Conservation (phyloP, 148 eudicot species). For the Chenopodium quinoa region DNA sequence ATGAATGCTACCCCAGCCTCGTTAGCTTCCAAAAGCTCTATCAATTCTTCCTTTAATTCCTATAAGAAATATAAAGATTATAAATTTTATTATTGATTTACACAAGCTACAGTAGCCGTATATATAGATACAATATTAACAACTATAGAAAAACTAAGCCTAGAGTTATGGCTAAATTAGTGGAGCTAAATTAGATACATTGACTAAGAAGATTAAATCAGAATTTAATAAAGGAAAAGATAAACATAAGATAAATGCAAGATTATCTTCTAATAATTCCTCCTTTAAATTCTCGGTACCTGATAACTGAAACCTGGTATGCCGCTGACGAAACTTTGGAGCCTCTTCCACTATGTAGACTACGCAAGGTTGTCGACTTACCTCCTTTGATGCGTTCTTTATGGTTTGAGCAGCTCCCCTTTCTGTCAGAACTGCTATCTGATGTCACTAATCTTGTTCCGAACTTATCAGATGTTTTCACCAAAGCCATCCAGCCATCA, state of each 20-base stretch:
- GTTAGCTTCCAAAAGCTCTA: conserved; percentile 43
- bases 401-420: conserved; percentile 12
- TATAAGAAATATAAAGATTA: neutral
- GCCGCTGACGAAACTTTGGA: conserved; percentile 23
- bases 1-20: conserved; percentile 49
- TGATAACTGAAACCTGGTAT: conserved; percentile 33
- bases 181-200: no score
- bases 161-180: no score
- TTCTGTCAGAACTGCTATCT: neutral
- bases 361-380: conserved; percentile 32
- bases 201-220: no score
- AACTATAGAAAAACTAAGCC: no score
- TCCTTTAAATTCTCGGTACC: conserved; percentile 21
- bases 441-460: conserved; percentile 42
- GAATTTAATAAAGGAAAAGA: no score
- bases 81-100: no score
- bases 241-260: no score
- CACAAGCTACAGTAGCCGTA: no score
- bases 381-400: conserved; percentile 3
- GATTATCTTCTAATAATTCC: neutral
- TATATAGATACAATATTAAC: no score
- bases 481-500: conserved; percentile 47
- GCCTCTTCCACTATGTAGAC: conserved; percentile 30
- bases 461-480: conserved; percentile 42
- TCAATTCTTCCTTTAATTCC: conserved; percentile 40